phyloP scores from a whole-genome alignment of 257 asterid genomes.

The Solanum clarkiae region DNA sequence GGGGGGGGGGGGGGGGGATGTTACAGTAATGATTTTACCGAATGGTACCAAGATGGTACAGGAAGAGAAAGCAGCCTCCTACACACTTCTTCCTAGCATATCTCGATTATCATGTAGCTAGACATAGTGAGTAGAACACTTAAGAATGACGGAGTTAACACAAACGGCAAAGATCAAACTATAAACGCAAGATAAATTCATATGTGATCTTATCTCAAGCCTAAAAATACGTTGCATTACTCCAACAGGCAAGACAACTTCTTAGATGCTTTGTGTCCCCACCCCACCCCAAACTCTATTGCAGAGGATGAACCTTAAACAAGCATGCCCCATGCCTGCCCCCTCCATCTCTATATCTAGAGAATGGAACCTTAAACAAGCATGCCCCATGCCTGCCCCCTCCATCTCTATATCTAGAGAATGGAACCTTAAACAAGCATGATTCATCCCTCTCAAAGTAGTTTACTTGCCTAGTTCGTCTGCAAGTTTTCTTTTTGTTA shows the following conservation, averaged over 20 bases:
- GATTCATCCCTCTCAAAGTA: background rate
- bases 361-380: background rate
- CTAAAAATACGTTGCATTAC: background rate
- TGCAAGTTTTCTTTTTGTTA: background rate
- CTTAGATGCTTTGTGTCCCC: background rate
- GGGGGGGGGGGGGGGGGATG: no score
- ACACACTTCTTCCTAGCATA: no score
- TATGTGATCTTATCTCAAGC: background rate
- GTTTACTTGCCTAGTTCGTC: background rate
- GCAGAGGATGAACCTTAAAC: background rate
- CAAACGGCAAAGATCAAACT: background rate
- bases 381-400: background rate
- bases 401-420: background rate
- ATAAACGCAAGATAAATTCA: background rate
- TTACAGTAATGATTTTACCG: no score
- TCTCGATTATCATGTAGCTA: background rate
- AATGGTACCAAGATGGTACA: no score
- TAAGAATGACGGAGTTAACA: background rate
- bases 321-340: background rate
- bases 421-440: background rate
- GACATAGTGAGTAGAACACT: background rate
- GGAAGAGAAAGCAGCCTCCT: no score
- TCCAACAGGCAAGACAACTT: background rate
- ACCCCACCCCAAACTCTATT: background rate
- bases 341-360: background rate